phyloP scores from a whole-genome alignment of 495 filamentous ascomycete genomes.

The Cercophora scortea region DNA sequence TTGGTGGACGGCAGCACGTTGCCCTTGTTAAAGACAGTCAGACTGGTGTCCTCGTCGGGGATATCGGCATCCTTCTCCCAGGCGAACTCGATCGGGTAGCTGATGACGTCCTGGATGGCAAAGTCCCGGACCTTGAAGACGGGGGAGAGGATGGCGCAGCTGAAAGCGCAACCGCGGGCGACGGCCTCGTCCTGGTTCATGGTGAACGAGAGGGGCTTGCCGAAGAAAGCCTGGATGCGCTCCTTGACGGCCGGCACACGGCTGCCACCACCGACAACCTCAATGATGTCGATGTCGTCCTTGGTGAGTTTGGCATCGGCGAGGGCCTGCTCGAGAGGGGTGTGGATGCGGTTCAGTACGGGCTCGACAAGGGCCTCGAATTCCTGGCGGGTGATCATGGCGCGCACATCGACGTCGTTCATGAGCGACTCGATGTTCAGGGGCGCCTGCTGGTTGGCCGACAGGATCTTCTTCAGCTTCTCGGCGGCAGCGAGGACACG shows the following conservation, averaged over 20 bases:
- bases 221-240: constrained; percentile 81
- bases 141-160: constrained; percentile 94
- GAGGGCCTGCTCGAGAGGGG: constrained; percentile 81
- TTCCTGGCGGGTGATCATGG: constrained; percentile 88
- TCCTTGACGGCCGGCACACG: constrained; percentile 93
- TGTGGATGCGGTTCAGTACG: constrained; percentile 63
- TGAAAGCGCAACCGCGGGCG: constrained; percentile 93
- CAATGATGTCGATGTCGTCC: constrained; percentile 90
- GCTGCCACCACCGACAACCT: constrained; percentile 91
- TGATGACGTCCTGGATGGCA: constrained; percentile 92
- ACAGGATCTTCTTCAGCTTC: constrained; percentile 98
- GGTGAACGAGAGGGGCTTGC: constrained; percentile 88
- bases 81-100: constrained; percentile 97
- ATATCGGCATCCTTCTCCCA: constrained; percentile 99
- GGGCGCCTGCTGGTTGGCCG: constrained; percentile 89
- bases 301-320: constrained; percentile 79
- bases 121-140: constrained; percentile 99
- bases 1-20: constrained; percentile 98
- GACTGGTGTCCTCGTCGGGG: constrained; percentile 94
- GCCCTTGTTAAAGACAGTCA: constrained; percentile 96
- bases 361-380: constrained; percentile 86
- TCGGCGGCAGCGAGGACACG: constrained; percentile 83
- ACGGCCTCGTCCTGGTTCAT: constrained; percentile 98
- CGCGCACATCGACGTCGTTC: constrained; percentile 89
- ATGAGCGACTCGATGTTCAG: constrained; percentile 97